Evolutionary conservation across 192 early-diverging fungal species (phyloP), one percentile per base, ranked within the genome.

Genomic region (Umbelopsis ramanniana): DNA sequence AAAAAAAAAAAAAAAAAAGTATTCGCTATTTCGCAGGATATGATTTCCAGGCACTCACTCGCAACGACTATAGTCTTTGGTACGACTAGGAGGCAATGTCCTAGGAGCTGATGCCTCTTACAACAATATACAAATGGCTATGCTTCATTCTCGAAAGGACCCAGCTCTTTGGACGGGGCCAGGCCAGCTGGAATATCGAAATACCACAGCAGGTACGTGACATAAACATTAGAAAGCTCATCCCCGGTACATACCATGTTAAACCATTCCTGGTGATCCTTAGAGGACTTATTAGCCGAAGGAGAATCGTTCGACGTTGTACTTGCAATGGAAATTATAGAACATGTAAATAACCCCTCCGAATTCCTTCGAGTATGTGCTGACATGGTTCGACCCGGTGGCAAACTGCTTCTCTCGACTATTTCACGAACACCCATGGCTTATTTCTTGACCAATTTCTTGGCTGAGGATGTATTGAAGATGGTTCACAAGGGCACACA

Each of bases 401-500:
- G 87, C 1, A 60, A 87, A 14, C 46, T 97, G 22, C 89, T 99
- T 26, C 71, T 97, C 43, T 97, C 95, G 3, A 99, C 96, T 66
- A 99, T 99, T 76, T 94, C 93, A 68, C 91, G 95, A 6, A 96
- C 96, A 2, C 81, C 85, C 0, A 52, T 90, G 9, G 86, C 94
- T 5, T 90, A 90, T 40, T 74, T 93, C 5, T 74, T 96, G 55
- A 97, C 95, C 23, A 87, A 97, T 10, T 72, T 93, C 29, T 69
- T 92, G 24, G 95, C 97, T 12, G 93, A 98, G 78, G 82, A 95
- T 50, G 66, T 96, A 1, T 68, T 97, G 46, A 73, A 86, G 15
- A 85, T 89, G 79, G 95, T 97, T 0, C 93, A 92, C 3, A 70
- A 80, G 3, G 95, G 94, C 7, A 98, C 97, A 0, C 97, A 98